Percentiles rank a stretch among this genome's conserved stretches.
Conservation (phyloP, 129 eudicot species). For the Kitagawia praeruptora region DNA sequence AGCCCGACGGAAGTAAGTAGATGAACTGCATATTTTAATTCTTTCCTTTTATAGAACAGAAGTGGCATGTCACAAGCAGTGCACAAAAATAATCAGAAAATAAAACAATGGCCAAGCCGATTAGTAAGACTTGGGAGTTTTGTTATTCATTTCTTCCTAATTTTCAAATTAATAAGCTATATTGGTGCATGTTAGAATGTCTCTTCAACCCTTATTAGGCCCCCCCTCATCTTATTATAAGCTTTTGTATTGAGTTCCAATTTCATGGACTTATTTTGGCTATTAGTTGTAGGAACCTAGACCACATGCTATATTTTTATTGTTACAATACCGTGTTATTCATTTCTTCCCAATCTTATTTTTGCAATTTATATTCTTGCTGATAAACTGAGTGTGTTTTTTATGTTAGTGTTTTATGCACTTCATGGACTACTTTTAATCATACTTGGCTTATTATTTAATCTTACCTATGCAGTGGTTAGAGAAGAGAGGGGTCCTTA, state of each 20-base stretch:
- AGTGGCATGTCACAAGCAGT: neutral
- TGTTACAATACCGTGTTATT: neutral
- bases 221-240: neutral
- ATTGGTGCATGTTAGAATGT: neutral
- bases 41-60: neutral
- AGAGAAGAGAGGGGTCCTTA: conserved; percentile 90
- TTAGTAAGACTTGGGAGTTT: no score
- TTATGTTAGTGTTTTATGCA: neutral
- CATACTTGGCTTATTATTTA: conserved; percentile 3
- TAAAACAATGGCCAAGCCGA: no score
- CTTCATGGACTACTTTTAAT: neutral
- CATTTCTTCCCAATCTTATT: neutral
- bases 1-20: conserved; percentile 86
- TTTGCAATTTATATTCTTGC: neutral
- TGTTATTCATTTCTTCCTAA: no score
- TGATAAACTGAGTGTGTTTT: neutral
- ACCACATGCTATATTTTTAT: neutral
- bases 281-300: neutral
- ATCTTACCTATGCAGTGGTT: conserved; percentile 51
- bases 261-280: neutral
- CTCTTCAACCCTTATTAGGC: neutral
- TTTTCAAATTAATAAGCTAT: neutral
- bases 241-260: neutral
- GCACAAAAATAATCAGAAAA: no score
- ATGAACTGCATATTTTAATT: neutral